Evolutionary conservation across 805 yeast genomes (phyloP), one percentile per base, ranked within the genome.

Genomic region (Wickerhamiella sergipiensis): DNA sequence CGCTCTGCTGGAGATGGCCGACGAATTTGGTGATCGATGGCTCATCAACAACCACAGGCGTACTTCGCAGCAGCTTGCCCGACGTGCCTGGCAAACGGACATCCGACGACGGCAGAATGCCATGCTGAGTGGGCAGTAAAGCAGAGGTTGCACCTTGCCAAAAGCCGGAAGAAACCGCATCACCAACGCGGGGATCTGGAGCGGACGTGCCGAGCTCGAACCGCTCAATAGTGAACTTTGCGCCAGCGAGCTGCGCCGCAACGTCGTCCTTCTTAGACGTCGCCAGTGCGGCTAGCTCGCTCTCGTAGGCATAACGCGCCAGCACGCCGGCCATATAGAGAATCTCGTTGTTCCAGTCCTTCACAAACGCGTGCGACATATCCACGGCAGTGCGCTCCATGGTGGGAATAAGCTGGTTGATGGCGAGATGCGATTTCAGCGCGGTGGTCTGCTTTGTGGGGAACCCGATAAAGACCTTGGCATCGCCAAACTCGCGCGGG

Each of bases 331-430:
- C 66, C 63, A 65, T 61, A 45, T 61, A 64, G 22, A 69, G 61
- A 64, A 69, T 59, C 47, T 67, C 63, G 29, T 59, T 52, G 53
- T 69, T 69, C 73, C 73, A 69, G 48, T 65, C 70, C 49, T 65
- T 67, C 21, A 69, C 72, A 49, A 59, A 62, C 7, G 63, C 58
- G 48, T 69, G 68, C 4, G 72, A 67, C 64, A 69, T 66, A 53
- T 69, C 73, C 0, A 68, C 62, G 1, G 70, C 71, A 0, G 72
- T 68, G 6, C 73, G 61, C 50, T 69, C 73, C 71, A 69, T 67
- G 2, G 73, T 69, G 2, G 73, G 73, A n/a, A 69, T 65, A 3
- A 68, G 55, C 53, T 67, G 70, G 45, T 65, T 68, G 45, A 68
- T 47, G 1, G 70, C 67, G 2, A 69, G 48, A 48, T 69, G 73